These are phyloP conservation scores for Boletus eberwhitei DNA, from an alignment of 768 basidiomycete genomes.

Conservation along the genomic window DNA sequence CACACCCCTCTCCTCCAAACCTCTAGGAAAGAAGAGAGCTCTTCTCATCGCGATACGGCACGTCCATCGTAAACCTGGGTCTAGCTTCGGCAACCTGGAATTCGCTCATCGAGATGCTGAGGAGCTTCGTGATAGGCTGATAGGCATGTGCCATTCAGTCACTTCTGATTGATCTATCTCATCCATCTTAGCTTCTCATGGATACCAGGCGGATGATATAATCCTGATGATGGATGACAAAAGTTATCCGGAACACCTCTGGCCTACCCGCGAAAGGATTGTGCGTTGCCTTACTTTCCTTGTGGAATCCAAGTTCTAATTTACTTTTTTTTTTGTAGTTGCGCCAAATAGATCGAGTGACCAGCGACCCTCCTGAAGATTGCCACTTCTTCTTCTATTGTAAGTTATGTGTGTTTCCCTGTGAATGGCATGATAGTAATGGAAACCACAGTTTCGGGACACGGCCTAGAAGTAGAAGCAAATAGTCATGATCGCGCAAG, in stretches of 20 bases:
- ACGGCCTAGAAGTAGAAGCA: conserved; percentile 21
- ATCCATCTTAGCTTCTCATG: conserved; percentile 31
- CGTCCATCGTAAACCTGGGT: conserved; percentile 1
- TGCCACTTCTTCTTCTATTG: conserved; percentile 58
- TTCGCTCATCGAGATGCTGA: conserved; percentile 21
- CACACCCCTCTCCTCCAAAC: not conserved
- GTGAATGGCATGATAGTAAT: not conserved
- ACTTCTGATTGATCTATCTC: not conserved
- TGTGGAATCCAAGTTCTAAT: not conserved
- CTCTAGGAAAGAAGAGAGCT: conserved; percentile 13
- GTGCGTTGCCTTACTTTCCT: conserved; percentile 27
- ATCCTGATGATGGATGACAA: conserved; percentile 41
- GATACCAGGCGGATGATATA: conserved; percentile 40
- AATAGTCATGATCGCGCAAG: conserved; percentile 24
- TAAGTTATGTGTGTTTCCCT: conserved; percentile 22
- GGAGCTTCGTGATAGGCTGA: conserved; percentile 12
- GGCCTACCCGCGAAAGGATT: conserved; percentile 45
- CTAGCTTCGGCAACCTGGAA: not conserved
- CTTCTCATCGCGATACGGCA: conserved; percentile 18
- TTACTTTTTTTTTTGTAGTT: conserved; percentile 22
- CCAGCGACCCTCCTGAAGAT: conserved; percentile 38
- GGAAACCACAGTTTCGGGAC: conserved; percentile 16
- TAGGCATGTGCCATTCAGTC: conserved; percentile 7
- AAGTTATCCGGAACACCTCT: conserved; percentile 25
- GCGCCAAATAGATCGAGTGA: conserved; percentile 40